Evolutionary conservation across 345 rosid genomes (phyloP), one percentile per base, ranked within the genome.

Genomic region (Eucalyptus regnans): DNA sequence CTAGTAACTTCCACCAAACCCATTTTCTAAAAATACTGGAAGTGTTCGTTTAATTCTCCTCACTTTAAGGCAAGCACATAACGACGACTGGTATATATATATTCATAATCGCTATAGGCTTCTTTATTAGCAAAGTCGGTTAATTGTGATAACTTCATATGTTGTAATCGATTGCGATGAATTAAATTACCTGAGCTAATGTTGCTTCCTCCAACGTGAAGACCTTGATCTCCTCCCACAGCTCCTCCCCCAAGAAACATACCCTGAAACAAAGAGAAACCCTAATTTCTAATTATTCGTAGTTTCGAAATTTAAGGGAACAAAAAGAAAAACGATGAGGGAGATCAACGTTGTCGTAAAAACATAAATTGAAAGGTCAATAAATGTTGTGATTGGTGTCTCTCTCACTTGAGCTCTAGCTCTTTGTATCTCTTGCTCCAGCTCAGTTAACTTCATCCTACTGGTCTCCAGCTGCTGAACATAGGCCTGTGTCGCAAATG

Each of bases 391-490:
- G 62, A 41, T 43, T 44, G 76, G 50, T 29, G 76, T 7, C 1
- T 25, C 46, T 41, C 90, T 90, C 83, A 92, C 95, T 84, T 92
- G 95, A 66, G 89, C n/a, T 89, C 93, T 86, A 9, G 91, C 93
- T 88, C 92, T 89, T 58, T 91, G 92, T 23, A 93, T 90, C 68
- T 93, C 95, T 91, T 92, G 94, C 52, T 93, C 95, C 71, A 93
- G 60, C 89, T 93, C 94, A 51, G 90, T 86, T 18, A 93, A 92
- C 60, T 86, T 93, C 50, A 91, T 68, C 87, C 95, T 92, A 46
- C 95, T 93, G 81, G 94, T 90, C 90, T 93, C 95, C 86, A 93
- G 91, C 86, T 92, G 95, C 89, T 93, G 94, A 76, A 93, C 95
- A 50, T 93, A 93, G 76, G 95, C 95, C 95, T 93, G 89, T 18